phyloP scores from a whole-genome alignment of 768 basidiomycete genomes.

The Favolaschia claudopus region DNA sequence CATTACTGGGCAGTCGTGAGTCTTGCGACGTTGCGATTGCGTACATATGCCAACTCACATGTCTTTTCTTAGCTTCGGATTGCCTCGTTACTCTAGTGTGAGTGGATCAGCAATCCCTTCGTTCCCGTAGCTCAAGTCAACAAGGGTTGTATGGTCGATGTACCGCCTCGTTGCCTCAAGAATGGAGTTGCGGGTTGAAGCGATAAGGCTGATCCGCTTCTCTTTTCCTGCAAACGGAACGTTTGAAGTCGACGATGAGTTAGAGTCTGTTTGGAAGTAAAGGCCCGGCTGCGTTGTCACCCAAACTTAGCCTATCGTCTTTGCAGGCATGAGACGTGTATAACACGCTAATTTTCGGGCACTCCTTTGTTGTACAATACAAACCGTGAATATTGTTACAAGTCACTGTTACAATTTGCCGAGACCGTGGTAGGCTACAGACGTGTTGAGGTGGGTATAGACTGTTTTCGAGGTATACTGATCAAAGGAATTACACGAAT shows the following conservation, averaged over 20 bases:
- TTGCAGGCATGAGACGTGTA: no score
- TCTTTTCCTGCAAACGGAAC: no score
- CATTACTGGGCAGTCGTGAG: not conserved
- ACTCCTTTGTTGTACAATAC: no score
- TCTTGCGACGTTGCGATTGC: not conserved
- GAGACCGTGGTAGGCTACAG: no score
- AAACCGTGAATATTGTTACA: no score
- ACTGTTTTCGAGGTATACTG: constrained; percentile 11
- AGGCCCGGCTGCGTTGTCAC: no score
- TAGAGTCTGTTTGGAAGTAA: no score
- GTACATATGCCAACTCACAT: not conserved
- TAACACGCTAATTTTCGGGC: no score
- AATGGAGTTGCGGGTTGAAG: not conserved
- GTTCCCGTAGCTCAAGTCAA: not conserved
- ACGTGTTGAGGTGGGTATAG: constrained; percentile 28
- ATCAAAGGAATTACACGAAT: no score
- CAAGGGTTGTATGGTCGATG: not conserved
- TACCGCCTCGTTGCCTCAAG: not conserved
- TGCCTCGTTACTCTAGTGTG: not conserved
- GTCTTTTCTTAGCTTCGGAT: not conserved
- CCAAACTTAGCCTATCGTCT: no score
- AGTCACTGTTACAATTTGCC: no score
- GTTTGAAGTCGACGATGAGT: no score
- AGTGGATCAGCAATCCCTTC: not conserved
- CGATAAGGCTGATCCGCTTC: not conserved